phyloP scores from a whole-genome alignment of 2,329 filamentous ascomycete genomes.

The Pseudogymnoascus sp. region DNA sequence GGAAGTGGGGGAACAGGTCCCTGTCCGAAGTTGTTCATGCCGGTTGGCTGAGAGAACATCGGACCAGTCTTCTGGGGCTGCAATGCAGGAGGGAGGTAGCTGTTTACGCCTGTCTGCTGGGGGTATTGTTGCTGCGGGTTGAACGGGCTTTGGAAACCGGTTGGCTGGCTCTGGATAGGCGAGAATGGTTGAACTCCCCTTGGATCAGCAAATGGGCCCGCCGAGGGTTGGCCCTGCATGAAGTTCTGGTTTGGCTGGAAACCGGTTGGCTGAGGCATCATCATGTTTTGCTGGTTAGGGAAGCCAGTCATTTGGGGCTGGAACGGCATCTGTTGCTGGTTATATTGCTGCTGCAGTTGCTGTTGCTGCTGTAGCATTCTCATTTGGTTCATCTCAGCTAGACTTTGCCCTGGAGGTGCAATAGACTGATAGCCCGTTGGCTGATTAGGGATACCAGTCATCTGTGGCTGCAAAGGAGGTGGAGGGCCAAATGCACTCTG shows the following conservation, averaged over 20 bases:
- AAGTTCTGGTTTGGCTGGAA: conserved; percentile 42
- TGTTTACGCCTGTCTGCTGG: conserved; percentile 41
- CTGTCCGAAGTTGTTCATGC: conserved; percentile 41
- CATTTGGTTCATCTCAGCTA: conserved; percentile 62
- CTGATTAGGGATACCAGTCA: conserved; percentile 56
- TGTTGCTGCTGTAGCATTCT: conserved; percentile 53
- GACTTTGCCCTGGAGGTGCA: conserved; percentile 65
- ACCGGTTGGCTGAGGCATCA: conserved; percentile 28
- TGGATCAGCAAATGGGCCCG: conserved; percentile 47
- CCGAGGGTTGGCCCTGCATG: conserved; percentile 35
- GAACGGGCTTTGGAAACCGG: conserved; percentile 37
- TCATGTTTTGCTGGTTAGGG: conserved; percentile 15
- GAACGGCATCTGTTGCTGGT: conserved; percentile 48
- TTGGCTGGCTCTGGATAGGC: conserved; percentile 41
- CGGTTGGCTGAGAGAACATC: conserved; percentile 42
- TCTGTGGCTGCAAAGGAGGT: conserved; percentile 71
- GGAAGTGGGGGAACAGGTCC: conserved; percentile 37
- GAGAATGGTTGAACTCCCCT: conserved; percentile 41
- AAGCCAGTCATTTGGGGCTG: conserved; percentile 38
- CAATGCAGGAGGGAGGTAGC: conserved; percentile 48
- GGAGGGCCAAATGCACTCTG: conserved; percentile 59
- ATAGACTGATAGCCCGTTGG: conserved; percentile 45
- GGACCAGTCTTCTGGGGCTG: conserved; percentile 52
- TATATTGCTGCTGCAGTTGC: conserved; percentile 31
- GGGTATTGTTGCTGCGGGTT: conserved; percentile 30